Conservation (phyloP, 306 rosid genomes). For the Citrullus mucosospermus region DNA sequence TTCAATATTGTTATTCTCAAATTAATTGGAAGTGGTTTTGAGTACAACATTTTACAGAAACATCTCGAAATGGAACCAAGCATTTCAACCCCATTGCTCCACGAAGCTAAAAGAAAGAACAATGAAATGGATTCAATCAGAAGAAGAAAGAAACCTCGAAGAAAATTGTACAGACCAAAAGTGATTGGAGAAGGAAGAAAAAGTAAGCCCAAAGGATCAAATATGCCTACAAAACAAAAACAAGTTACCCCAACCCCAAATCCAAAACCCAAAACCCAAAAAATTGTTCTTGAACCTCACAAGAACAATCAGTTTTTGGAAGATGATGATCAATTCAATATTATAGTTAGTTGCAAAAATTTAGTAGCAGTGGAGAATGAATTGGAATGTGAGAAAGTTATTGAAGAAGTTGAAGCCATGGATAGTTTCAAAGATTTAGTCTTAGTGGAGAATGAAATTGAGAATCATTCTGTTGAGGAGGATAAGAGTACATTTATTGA, state of each 20-base stretch:
- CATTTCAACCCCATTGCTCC: not conserved
- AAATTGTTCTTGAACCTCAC: not conserved
- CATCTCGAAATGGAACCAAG: not conserved
- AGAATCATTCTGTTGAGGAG: not conserved
- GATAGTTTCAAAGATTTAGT: not conserved
- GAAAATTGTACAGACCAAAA: not conserved
- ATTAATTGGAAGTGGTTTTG: not conserved
- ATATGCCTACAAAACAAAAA: not conserved
- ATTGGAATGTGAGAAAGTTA: too few relatives aligned
- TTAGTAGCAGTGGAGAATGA: not conserved
- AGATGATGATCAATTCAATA: not conserved
- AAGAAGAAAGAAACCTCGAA: not conserved
- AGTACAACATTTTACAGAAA: not conserved
- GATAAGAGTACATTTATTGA: not conserved
- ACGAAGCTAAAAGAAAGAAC: not conserved
- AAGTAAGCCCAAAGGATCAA: not conserved
- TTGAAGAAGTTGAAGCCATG: too few relatives aligned
- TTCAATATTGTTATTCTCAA: not conserved
- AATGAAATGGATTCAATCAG: not conserved
- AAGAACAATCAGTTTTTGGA: not conserved
- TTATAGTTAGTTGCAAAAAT: not conserved
- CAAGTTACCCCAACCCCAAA: not conserved
- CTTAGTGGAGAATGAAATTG: not conserved
- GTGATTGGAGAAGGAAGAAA: not conserved
- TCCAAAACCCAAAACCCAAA: not conserved